Percentiles rank a stretch among this genome's conserved stretches.
Conservation (phyloP, 306 rosid species). For the Myrica gale region DNA sequence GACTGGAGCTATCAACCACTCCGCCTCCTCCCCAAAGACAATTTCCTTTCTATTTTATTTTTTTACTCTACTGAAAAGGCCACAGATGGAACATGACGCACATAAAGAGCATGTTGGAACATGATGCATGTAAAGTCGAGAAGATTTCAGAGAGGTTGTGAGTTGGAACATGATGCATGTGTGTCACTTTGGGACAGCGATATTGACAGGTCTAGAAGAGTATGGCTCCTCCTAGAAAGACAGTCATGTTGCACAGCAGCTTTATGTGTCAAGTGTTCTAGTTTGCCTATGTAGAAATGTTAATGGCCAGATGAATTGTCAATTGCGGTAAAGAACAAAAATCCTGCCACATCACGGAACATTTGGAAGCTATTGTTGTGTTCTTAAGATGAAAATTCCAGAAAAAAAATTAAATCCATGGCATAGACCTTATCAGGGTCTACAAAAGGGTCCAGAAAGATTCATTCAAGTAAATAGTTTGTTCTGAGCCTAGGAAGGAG, state of each 20-base stretch:
- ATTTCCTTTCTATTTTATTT: no score
- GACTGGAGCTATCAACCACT: no score
- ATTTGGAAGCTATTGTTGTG: background rate
- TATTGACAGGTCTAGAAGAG: background rate
- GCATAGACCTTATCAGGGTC: background rate
- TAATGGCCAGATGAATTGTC: background rate
- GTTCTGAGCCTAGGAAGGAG: background rate
- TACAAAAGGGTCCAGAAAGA: background rate
- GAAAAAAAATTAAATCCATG: background rate
- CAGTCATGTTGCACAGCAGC: background rate
- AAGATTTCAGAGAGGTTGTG: background rate
- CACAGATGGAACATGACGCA: constrained; percentile 7
- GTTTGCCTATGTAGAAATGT: background rate
- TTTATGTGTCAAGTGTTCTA: background rate
- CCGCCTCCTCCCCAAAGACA: no score
- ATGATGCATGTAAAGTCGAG: background rate
- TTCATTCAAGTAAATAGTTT: background rate
- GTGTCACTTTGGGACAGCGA: background rate
- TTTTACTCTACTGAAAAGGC: background rate
- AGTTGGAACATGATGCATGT: background rate
- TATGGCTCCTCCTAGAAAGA: background rate
- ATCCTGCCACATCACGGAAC: background rate
- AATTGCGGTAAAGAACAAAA: background rate
- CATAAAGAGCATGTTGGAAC: background rate
- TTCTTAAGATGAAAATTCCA: background rate